Base-by-base conservation (phyloP, 2,329 filamentous ascomycete genomes). In the Cladosporium sp. region DNA sequence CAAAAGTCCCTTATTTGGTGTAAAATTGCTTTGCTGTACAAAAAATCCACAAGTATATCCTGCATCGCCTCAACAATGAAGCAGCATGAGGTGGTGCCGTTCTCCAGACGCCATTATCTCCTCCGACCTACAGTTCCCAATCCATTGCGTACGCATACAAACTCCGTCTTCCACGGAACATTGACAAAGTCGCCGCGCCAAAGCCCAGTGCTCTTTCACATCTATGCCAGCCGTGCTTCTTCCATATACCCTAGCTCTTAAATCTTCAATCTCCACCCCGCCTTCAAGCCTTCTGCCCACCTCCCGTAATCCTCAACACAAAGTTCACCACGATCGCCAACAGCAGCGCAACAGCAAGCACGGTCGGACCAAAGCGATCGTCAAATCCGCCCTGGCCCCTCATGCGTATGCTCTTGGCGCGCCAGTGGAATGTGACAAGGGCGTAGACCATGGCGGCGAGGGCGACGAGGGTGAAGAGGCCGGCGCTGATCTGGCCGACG, bases 361-460 rank as follows among this genome's bases (percentile, higher is more conserved):
- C 82, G 0, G 91, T 96, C 4, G 93, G 93, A 7, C 93, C 93
- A 64, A 96, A 91, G 37, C 91, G 83, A 75, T 99, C 93, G 68
- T 99, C 93, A 68, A 99, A 97, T 18, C 93, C 93, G 49, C 89
- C 89, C 76, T 96, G 91, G 7, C 93, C 93, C 57, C 92, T 81
- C 72, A 88, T 82, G 52, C 93, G 77, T 66, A 99, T 99, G 58
- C 88, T 95, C 71, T 88, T 90, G 20, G 93, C 93, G 56, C 93
- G 80, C 93, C 93, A 99, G 70, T 99, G 93, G 73, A 96, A 99
- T 27, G 92, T 97, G 54, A 89, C 80, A 9, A 99, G 77, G 5
- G 93, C 93, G 69, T 99, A 99, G 37, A 95, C 75, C 90, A 99
- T 96, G 39, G 91, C 89, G 47, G 87, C 82, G 83, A 99, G 92